phyloP scores from a whole-genome alignment of 2,329 filamentous ascomycete species.

The Geosmithia morbida region DNA sequence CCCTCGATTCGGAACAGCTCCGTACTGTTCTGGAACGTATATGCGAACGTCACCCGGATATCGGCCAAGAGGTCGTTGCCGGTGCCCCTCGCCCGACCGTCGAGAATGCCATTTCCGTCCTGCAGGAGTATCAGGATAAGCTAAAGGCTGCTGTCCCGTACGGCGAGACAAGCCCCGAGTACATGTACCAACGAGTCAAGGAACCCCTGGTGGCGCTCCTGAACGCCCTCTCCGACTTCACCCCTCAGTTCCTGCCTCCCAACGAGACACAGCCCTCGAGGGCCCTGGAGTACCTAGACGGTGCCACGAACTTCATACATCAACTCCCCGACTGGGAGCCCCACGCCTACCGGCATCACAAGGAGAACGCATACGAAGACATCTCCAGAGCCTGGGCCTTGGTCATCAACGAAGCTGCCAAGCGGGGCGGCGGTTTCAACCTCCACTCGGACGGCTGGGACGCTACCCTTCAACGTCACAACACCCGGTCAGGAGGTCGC shows the following conservation, averaged over 20 bases:
- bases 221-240: slow-evolving; percentile 86
- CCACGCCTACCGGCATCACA: slow-evolving; percentile 78
- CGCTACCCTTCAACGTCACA: slow-evolving; percentile 72
- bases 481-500: slow-evolving; percentile 71
- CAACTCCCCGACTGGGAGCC: slow-evolving; percentile 82
- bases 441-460: slow-evolving; percentile 90
- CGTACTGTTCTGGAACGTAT: slow-evolving; percentile 79
- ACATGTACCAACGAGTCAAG: slow-evolving; percentile 86
- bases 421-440: slow-evolving; percentile 80
- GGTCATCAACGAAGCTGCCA: slow-evolving; percentile 81
- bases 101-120: slow-evolving; percentile 61
- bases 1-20: slow-evolving; percentile 72
- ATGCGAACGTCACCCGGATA: slow-evolving; percentile 76
- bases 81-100: slow-evolving; percentile 81
- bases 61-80: slow-evolving; percentile 70
- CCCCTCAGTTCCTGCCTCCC: slow-evolving; percentile 86
- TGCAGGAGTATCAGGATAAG: slow-evolving; percentile 67
- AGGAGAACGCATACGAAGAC: slow-evolving; percentile 92
- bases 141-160: slow-evolving; percentile 75
- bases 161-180: slow-evolving; percentile 74
- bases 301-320: slow-evolving; percentile 81
- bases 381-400: slow-evolving; percentile 87
- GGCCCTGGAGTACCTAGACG: slow-evolving; percentile 78
- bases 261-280: slow-evolving; percentile 72
- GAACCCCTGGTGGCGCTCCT: slow-evolving; percentile 67